Conservation (phyloP, 2,329 filamentous ascomycete species). For the Ophiostoma pallidulum region DNA sequence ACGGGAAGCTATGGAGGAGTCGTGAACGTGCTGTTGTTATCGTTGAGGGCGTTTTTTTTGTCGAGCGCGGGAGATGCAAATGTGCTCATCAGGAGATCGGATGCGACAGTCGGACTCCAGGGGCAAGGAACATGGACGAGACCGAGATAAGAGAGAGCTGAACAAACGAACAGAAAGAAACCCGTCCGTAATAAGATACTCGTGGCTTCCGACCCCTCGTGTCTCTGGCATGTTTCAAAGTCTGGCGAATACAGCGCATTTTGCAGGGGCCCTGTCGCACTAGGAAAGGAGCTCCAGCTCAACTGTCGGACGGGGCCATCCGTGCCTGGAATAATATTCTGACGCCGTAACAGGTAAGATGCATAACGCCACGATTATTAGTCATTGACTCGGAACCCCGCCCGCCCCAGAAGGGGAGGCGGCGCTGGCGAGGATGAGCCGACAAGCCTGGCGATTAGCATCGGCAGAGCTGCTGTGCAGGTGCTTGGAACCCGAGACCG, state of each 20-base stretch:
- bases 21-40: background rate
- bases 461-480: background rate
- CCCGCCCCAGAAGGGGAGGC: background rate
- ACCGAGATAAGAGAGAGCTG: background rate
- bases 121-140: background rate
- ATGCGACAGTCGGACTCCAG: background rate
- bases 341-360: too few species aligned
- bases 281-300: background rate
- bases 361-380: too few species aligned
- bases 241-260: too few species aligned
- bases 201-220: too few species aligned
- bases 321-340: too few species aligned
- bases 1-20: background rate
- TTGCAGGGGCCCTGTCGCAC: too few species aligned
- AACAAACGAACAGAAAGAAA: too few species aligned
- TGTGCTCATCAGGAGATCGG: background rate
- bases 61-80: background rate
- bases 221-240: too few species aligned
- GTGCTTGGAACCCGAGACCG: constrained; percentile 13
- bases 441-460: background rate
- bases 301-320: too few species aligned
- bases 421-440: background rate
- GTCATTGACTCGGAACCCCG: background rate
- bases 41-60: background rate
- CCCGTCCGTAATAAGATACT: too few species aligned